These are phyloP conservation scores for Aspergillus calidoustus DNA, from an alignment of 2,329 filamentous ascomycete genomes.

Conservation along the genomic window DNA sequence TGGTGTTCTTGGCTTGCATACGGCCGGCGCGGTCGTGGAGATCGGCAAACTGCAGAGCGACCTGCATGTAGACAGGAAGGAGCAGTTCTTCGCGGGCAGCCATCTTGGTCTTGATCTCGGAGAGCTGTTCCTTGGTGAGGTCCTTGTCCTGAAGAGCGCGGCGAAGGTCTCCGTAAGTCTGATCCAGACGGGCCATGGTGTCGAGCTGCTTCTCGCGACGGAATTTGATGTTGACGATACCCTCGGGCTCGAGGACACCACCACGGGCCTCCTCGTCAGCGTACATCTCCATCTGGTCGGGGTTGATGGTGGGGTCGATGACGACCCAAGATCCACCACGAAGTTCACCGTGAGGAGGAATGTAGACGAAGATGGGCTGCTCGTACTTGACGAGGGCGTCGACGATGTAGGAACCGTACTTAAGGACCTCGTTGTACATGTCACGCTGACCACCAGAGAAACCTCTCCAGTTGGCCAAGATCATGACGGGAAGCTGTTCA, in stretches of 20 bases:
- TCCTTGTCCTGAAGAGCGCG: slow-evolving; percentile 72
- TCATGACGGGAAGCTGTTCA: slow-evolving; percentile 98
- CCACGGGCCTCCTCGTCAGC: slow-evolving; percentile 92
- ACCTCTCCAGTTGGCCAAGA: slow-evolving; percentile 99
- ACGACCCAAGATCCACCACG: slow-evolving; percentile 99
- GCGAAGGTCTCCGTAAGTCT: slow-evolving; percentile 80
- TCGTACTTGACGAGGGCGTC: slow-evolving; percentile 98
- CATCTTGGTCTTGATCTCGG: slow-evolving; percentile 82
- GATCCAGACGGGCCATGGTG: slow-evolving; percentile 93
- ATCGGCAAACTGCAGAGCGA: slow-evolving; percentile 96
- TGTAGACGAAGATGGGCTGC: slow-evolving; percentile 99
- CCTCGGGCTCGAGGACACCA: slow-evolving; percentile 96
- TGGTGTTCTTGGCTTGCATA: slow-evolving; percentile 97
- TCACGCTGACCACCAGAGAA: slow-evolving; percentile 99
- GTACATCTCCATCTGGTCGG: slow-evolving; percentile 98
- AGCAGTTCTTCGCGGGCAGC: slow-evolving; percentile 82
- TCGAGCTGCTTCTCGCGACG: slow-evolving; percentile 95
- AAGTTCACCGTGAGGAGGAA: slow-evolving; percentile 93
- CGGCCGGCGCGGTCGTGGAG: slow-evolving; percentile 94
- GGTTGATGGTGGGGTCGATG: slow-evolving; percentile 97
- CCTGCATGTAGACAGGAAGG: slow-evolving; percentile 90
- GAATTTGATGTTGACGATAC: slow-evolving; percentile 99
- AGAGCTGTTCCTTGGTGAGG: slow-evolving; percentile 74
- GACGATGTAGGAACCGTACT: slow-evolving; percentile 99
- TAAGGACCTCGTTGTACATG: slow-evolving; percentile 99